A percentile compares a stretch with the other conserved stretches of the same genome.
These are phyloP conservation scores for Amauroascus verrucosus DNA, from an alignment of 2,329 filamentous ascomycete species.

Conservation along the genomic window DNA sequence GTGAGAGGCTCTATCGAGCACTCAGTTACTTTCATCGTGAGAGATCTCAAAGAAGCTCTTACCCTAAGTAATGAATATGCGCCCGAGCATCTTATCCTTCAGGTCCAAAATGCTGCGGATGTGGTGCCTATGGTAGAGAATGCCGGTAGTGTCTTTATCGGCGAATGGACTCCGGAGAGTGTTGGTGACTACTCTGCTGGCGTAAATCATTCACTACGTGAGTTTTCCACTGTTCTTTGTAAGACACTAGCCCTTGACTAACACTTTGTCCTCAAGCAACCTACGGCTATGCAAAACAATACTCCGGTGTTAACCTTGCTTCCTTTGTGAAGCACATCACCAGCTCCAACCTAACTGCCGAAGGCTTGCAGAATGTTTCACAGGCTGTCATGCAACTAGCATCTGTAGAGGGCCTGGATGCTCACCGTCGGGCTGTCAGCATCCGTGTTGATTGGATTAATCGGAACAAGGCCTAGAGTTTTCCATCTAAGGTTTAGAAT, in stretches of 20 bases:
- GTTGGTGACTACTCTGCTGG: constrained; percentile 97
- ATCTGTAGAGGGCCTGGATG: constrained; percentile 87
- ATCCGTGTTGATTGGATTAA: constrained; percentile 37
- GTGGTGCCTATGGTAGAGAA: constrained; percentile 75
- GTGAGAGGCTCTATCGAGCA: constrained; percentile 83
- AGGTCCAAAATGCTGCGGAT: constrained; percentile 65
- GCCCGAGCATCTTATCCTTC: constrained; percentile 90
- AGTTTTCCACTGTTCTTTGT: constrained; percentile 38
- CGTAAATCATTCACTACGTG: constrained; percentile 94
- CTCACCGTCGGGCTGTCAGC: constrained; percentile 67
- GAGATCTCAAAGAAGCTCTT: constrained; percentile 62
- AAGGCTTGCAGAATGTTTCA: constrained; percentile 78
- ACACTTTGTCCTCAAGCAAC: constrained; percentile 52
- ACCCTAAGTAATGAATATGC: constrained; percentile 84
- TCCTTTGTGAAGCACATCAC: constrained; percentile 99
- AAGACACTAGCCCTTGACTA: constrained; percentile 15
- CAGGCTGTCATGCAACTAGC: constrained; percentile 89
- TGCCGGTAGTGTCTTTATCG: constrained; percentile 91
- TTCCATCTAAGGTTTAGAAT: background rate
- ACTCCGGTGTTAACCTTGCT: constrained; percentile 89
- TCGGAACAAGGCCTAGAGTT: constrained; percentile 1
- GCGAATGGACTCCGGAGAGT: constrained; percentile 92
- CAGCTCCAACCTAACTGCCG: constrained; percentile 74
- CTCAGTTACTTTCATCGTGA: constrained; percentile 75
- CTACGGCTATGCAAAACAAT: constrained; percentile 96